Conservation (phyloP, 2,329 filamentous ascomycete species). For the Tricladium varicosporioides region DNA sequence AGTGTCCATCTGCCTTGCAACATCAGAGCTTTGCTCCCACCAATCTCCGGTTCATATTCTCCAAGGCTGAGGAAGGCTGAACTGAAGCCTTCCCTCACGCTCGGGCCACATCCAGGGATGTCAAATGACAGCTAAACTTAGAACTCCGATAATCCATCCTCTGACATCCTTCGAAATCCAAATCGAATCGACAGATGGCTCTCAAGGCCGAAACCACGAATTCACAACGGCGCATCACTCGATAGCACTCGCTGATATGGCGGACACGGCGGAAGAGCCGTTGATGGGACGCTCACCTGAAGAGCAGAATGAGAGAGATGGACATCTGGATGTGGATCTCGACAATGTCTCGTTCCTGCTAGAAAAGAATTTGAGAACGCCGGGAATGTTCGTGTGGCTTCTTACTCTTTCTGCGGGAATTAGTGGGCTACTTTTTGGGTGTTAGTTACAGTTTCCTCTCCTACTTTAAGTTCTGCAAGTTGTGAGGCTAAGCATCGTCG, state of each 20-base stretch:
- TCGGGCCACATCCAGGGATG: neutral
- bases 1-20: neutral
- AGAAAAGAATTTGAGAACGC: slow-evolving; percentile 30
- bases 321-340: slow-evolving; percentile 18
- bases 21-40: too few species aligned
- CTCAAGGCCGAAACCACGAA: neutral
- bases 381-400: slow-evolving; percentile 54
- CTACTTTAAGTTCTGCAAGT: neutral
- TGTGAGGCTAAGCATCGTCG: slow-evolving; percentile 1
- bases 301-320: slow-evolving; percentile 13
- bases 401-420: slow-evolving; percentile 65
- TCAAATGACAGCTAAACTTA: neutral
- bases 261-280: slow-evolving; percentile 29
- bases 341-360: slow-evolving; percentile 26
- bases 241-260: slow-evolving; percentile 27
- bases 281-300: slow-evolving; percentile 26
- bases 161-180: neutral
- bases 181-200: neutral
- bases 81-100: neutral
- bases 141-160: neutral
- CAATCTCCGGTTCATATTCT: neutral
- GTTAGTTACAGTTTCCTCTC: slow-evolving; percentile 40
- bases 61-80: neutral
- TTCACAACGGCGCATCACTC: slow-evolving; percentile 4
- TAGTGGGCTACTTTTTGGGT: slow-evolving; percentile 67